These are phyloP conservation scores for Komagataella ulmi DNA, from an alignment of 805 yeast species.

Conservation along the genomic window DNA sequence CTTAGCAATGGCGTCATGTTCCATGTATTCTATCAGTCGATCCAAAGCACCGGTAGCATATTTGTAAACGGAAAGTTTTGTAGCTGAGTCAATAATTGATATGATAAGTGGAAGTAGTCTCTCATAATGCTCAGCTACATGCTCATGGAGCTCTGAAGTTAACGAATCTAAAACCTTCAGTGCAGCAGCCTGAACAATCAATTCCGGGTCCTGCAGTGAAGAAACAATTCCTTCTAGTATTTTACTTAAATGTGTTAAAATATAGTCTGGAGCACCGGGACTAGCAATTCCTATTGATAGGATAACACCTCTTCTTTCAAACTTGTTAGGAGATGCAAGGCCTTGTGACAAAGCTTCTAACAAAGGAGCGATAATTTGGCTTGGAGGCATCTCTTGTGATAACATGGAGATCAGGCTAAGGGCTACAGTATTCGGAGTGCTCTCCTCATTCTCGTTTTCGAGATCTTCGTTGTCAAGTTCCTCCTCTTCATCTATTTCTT, in stretches of 20 bases:
- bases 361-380: conserved; percentile 77
- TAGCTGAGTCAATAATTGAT: conserved; percentile 74
- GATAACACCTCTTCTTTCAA: conserved; percentile 79
- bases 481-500: conserved; percentile 60
- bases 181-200: conserved; percentile 76
- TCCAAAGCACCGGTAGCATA: conserved; percentile 87
- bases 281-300: conserved; percentile 73
- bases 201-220: conserved; percentile 67
- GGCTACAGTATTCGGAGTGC: conserved; percentile 64
- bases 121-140: conserved; percentile 74
- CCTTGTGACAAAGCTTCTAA: conserved; percentile 47
- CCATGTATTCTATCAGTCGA: conserved; percentile 83
- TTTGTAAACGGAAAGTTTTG: conserved; percentile 73
- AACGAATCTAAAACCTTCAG: conserved; percentile 67
- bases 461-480: conserved; percentile 70
- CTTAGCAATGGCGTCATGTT: conserved; percentile 65
- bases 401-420: conserved; percentile 68
- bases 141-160: conserved; percentile 75
- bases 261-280: conserved; percentile 90
- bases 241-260: conserved; percentile 60
- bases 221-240: conserved; percentile 58
- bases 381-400: conserved; percentile 79
- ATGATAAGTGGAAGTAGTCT: conserved; percentile 77
- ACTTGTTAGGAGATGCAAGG: conserved; percentile 49
- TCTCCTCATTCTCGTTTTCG: conserved; percentile 90